Base-by-base conservation (phyloP, 768 basidiomycete genomes). In the Calocera cornea region DNA sequence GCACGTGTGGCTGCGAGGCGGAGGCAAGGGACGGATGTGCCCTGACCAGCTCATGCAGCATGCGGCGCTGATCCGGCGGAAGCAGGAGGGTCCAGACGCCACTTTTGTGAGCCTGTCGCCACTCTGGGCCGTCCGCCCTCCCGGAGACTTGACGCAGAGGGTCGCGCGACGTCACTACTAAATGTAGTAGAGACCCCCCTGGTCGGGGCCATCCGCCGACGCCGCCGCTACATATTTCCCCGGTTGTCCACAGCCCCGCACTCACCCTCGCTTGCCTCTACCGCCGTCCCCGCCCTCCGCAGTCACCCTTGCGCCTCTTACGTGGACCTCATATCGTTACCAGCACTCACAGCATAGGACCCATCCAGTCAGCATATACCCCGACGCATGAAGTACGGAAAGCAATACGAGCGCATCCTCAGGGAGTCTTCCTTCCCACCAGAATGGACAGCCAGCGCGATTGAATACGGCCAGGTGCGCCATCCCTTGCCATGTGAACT, bases 401-500 rank as follows among this genome's bases (percentile, higher is more conserved):
- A 79, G 69, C 67, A 68, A 65, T 79, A 79, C 69, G 73, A 75
- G 54, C 74, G 76, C 65, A 75, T 78, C 50, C 73, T 79, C 41
- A 69, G 73, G 54, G 72, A 74, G 24, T 74, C 77, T 0, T 81
- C 81, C 7, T 83, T 95, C 14, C 92, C 93, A 0, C 84, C 86
- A 38, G 90, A 92, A 66, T 81, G 94, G 71, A 81, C 85, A 31
- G 82, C 87, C 24, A 88, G 86, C 74, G 87, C 90, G 0, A 88
- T 97, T 66, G 86, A 93, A 73, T 97, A 97, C 74, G 82, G 89
- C 34, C 86, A 87, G 80, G 90, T 89, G 67, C 65, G 73, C 65
- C 2, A 36, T 14, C 49, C 41, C 22, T 27, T 24, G 64, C 31
- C 19, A 29, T 29, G 67, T 49, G 44, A 7, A 19, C 24, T n/a